Conservation (phyloP, 2,329 filamentous ascomycete species). For the Nigrospora sphaerica region DNA sequence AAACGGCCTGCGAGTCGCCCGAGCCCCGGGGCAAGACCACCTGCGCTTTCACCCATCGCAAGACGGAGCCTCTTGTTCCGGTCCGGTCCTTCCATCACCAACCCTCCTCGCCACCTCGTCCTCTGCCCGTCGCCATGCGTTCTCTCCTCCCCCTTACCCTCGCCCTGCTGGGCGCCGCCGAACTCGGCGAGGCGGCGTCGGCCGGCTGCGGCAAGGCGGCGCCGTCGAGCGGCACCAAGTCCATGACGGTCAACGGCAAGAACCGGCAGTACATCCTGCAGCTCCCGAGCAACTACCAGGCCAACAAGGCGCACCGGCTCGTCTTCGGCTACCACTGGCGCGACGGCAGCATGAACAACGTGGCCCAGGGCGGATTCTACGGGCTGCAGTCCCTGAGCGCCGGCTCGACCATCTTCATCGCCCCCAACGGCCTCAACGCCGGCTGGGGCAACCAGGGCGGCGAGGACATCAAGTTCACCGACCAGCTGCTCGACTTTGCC, state of each 20-base stretch:
- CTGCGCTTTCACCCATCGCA: not conserved
- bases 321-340: constrained; percentile 35
- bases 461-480: constrained; percentile 32
- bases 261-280: constrained; percentile 29
- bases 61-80: no score
- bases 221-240: constrained; percentile 20
- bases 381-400: constrained; percentile 27
- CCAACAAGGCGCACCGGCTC: constrained; percentile 27
- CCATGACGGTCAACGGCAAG: constrained; percentile 27
- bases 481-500: constrained; percentile 27
- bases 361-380: constrained; percentile 28
- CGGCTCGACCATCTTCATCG: constrained; percentile 33
- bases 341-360: constrained; percentile 27
- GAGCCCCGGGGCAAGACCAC: not conserved
- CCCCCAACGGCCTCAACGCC: constrained; percentile 30
- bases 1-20: not conserved
- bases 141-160: not conserved
- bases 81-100: no score
- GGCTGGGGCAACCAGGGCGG: constrained; percentile 35
- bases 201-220: constrained; percentile 27
- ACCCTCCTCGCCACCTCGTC: no score
- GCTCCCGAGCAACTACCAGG: constrained; percentile 31
- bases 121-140: not conserved
- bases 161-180: not conserved
- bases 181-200: not conserved